These are phyloP conservation scores for Aspergillus sp. DNA, from an alignment of 2,329 filamentous ascomycete species.

Conservation along the genomic window DNA sequence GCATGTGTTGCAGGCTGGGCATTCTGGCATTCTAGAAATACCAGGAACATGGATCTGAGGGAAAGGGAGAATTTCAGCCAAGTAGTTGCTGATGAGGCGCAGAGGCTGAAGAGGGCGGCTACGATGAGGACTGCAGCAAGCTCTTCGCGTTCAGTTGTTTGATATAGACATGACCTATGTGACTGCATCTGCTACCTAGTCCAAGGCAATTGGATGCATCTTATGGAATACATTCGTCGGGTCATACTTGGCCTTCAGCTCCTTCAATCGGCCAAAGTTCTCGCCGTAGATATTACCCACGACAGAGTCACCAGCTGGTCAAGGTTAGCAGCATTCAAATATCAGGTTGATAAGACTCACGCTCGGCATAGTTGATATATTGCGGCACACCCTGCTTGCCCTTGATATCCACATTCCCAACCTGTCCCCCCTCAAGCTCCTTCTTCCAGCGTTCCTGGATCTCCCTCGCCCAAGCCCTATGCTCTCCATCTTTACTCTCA, in stretches of 20 bases:
- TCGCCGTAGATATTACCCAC: constrained; percentile 46
- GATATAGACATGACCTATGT: too few species aligned
- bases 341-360: constrained; percentile 20
- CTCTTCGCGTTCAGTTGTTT: too few species aligned
- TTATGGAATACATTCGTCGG: constrained; percentile 50
- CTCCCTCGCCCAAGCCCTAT: constrained; percentile 42
- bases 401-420: constrained; percentile 1
- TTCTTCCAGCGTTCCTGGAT: constrained; percentile 27
- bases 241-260: constrained; percentile 49
- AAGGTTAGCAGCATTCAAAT: constrained; percentile 7
- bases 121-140: too few species aligned
- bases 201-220: constrained; percentile 34
- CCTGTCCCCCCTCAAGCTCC: constrained; percentile 17
- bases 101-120: too few species aligned
- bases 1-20: too few species aligned
- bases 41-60: too few species aligned
- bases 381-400: constrained; percentile 26
- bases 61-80: too few species aligned
- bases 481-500: constrained; percentile 34
- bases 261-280: constrained; percentile 42
- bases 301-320: constrained; percentile 30
- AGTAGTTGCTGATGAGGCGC: too few species aligned
- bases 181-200: not conserved
- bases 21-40: too few species aligned
- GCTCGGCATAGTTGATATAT: constrained; percentile 38